Evolutionary conservation across 805 yeast genomes (phyloP).

Genomic region (Cyberlindnera maritima): DNA sequence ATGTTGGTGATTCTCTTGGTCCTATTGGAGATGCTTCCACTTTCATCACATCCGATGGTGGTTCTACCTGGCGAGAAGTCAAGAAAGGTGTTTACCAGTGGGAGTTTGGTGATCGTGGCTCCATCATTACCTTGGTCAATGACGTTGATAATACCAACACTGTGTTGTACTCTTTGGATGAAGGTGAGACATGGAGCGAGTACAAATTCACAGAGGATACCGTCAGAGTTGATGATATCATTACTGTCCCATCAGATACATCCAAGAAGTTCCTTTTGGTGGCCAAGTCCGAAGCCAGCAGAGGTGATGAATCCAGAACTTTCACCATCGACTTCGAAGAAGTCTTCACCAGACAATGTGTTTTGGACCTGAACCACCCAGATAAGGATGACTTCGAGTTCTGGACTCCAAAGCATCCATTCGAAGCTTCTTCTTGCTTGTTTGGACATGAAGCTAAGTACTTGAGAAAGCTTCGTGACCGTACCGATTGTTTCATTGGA

Average conservation of each 20-base stretch:
- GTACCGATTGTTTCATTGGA: conserved; percentile 63
- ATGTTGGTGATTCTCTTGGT: conserved; percentile 66
- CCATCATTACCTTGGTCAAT: conserved; percentile 71
- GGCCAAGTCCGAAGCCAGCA: conserved; percentile 41
- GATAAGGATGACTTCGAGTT: conserved; percentile 58
- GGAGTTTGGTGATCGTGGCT: conserved; percentile 97
- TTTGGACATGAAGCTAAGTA: conserved; percentile 73
- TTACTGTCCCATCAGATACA: conserved; percentile 89
- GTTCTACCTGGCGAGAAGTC: conserved; percentile 81
- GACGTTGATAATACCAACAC: conserved; percentile 54
- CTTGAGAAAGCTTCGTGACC: conserved; percentile 51
- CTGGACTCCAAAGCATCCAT: conserved; percentile 60
- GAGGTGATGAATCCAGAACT: conserved; percentile 44
- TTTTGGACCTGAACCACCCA: conserved; percentile 41
- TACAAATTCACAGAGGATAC: conserved; percentile 57
- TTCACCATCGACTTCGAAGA: conserved; percentile 55
- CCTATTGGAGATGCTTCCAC: conserved; percentile 58
- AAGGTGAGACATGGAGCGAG: conserved; percentile 74
- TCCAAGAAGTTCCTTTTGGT: conserved; percentile 72
- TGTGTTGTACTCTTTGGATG: conserved; percentile 68
- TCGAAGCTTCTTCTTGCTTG: conserved; percentile 48
- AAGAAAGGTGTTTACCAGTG: conserved; percentile 75
- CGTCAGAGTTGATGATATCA: conserved; percentile 64
- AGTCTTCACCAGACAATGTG: conserved; percentile 53
- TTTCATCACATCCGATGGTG: conserved; percentile 83